Evolutionary conservation across 805 yeast species (phyloP).

Genomic region (Saturnispora silvae): DNA sequence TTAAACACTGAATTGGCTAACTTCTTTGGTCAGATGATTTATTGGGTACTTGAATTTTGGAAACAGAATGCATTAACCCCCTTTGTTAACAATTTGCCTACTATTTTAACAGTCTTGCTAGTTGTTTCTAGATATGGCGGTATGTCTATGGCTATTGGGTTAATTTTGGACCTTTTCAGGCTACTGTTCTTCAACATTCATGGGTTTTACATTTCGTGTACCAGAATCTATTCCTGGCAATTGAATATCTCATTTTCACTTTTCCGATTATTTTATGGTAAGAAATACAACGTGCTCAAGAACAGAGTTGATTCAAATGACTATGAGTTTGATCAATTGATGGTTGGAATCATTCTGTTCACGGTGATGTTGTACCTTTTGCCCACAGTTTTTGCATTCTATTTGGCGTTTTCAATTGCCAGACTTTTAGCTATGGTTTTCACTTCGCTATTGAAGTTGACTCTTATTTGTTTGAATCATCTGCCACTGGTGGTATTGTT

Average conservation of each 20-base stretch:
- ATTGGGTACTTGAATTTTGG: slow-evolving; percentile 80
- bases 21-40: slow-evolving; percentile 75
- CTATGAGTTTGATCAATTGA: slow-evolving; percentile 76
- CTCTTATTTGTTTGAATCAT: slow-evolving; percentile 61
- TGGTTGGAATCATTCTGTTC: slow-evolving; percentile 82
- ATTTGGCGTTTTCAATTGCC: slow-evolving; percentile 55
- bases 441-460: slow-evolving; percentile 45
- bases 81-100: slow-evolving; percentile 11
- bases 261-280: slow-evolving; percentile 80
- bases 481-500: slow-evolving; percentile 79
- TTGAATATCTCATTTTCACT: slow-evolving; percentile 56
- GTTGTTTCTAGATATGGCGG: slow-evolving; percentile 33
- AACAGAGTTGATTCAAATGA: slow-evolving; percentile 77
- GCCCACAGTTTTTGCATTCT: slow-evolving; percentile 85
- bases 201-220: slow-evolving; percentile 68
- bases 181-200: slow-evolving; percentile 60
- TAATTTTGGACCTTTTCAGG: slow-evolving; percentile 53
- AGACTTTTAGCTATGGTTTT: slow-evolving; percentile 40
- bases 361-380: slow-evolving; percentile 66
- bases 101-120: slow-evolving; percentile 12
- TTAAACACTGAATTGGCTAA: slow-evolving; percentile 75
- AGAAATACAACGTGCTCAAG: slow-evolving; percentile 73
- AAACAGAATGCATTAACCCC: slow-evolving; percentile 15
- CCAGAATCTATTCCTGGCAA: slow-evolving; percentile 73
- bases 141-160: slow-evolving; percentile 56